Percentiles rank a stretch among this genome's conserved stretches.
Evolutionary conservation across 176 grass and related monocot species (phyloP).

Genomic region (Carex cristatella): DNA sequence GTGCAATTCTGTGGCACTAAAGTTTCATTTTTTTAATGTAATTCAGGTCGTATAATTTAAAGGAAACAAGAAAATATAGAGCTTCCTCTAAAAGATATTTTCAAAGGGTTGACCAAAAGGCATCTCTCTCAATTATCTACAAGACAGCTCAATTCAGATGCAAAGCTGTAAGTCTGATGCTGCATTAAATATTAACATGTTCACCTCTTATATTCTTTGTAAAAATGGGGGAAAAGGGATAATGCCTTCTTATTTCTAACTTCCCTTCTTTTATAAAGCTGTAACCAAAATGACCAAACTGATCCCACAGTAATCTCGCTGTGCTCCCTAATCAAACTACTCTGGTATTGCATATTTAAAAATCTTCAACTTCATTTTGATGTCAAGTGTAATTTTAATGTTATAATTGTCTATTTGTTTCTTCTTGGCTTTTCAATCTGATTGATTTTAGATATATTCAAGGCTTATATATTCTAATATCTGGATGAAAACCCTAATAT

Average conservation of each 20-base stretch:
- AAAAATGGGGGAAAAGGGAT: neutral
- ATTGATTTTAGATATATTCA: neutral
- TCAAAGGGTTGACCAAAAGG: conserved; percentile 18
- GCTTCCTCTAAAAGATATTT: conserved; percentile 15
- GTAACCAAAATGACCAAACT: neutral
- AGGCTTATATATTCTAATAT: neutral
- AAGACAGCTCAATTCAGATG: conserved; percentile 17
- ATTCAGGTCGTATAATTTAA: conserved; percentile 13
- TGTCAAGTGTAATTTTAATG: neutral
- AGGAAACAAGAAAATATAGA: conserved; percentile 9
- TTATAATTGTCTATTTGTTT: neutral
- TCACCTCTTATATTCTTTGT: neutral
- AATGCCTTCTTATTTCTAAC: neutral
- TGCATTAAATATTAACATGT: neutral
- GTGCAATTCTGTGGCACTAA: neutral
- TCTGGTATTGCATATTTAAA: neutral
- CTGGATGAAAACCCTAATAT: neutral
- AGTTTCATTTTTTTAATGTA: neutral
- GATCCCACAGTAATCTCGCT: neutral
- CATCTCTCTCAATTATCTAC: conserved; percentile 1
- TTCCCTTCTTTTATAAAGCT: neutral
- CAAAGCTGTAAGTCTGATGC: conserved; percentile 8
- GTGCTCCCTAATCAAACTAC: neutral
- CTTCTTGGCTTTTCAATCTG: neutral
- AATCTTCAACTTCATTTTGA: neutral